Conservation (phyloP, 768 basidiomycete species). For the Mycena rosella region DNA sequence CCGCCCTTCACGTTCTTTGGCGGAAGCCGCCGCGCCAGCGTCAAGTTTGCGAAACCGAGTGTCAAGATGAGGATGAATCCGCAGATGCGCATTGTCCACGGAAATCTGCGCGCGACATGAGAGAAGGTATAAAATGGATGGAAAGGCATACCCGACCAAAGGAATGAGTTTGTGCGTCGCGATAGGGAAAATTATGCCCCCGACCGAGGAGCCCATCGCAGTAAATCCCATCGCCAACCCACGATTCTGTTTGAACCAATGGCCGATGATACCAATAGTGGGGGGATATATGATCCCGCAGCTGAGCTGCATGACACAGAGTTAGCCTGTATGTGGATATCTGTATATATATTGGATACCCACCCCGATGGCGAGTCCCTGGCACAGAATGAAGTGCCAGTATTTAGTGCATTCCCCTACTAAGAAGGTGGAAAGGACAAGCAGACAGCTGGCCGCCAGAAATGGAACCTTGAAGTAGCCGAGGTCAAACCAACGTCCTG, state of each 20-base stretch:
- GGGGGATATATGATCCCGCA: conserved; percentile 66
- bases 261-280: conserved; percentile 62
- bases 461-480: conserved; percentile 62
- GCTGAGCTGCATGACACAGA: conserved; percentile 33
- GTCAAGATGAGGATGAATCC: conserved; percentile 66
- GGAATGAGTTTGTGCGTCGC: conserved; percentile 63
- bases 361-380: conserved; percentile 23
- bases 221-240: conserved; percentile 67
- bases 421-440: conserved; percentile 23
- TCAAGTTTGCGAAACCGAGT: conserved; percentile 65
- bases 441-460: conserved; percentile 26
- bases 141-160: conserved; percentile 60
- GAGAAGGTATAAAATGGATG: background rate
- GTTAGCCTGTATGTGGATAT: background rate
- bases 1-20: conserved; percentile 65
- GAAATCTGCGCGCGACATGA: conserved; percentile 60
- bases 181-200: conserved; percentile 74
- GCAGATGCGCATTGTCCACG: conserved; percentile 77
- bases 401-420: conserved; percentile 23
- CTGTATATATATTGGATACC: conserved; percentile 34
- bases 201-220: conserved; percentile 68
- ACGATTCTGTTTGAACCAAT: conserved; percentile 73
- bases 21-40: conserved; percentile 62
- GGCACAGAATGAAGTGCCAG: conserved; percentile 29
- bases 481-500: conserved; percentile 67